Evolutionary conservation across 2,329 filamentous ascomycete genomes (phyloP), one percentile per base, ranked within the genome.

Genomic region (Atkinsonella hypoxylon): DNA sequence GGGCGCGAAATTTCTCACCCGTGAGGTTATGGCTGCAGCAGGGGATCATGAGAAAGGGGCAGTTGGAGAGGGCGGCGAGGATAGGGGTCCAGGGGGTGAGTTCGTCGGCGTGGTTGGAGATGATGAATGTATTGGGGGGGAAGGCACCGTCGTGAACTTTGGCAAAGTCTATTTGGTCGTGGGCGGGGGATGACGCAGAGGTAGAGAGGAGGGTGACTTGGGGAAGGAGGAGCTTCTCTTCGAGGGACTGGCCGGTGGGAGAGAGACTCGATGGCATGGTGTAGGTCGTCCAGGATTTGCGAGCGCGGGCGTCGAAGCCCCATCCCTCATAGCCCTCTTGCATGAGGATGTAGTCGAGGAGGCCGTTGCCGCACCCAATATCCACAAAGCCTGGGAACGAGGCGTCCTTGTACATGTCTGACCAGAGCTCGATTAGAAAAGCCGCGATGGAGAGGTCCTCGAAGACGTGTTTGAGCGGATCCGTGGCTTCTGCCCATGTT

Each of bases 71-170:
- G 7, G 81, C 79, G 1, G 88, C 90, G 40, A 98, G 78, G 17
- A 97, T 77, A 0, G 93, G 93, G 0, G 93, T 97, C 93, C 93
- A 98, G 0, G 88, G 81, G 0, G 93, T 98, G 13, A 98, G 77
- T 68, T 98, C 90, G 63, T 98, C 93, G 11, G 91, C 91, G 65
- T 98, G 93, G 62, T 98, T 98, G 46, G 89, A 95, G 55, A 98
- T 85, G 59, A 98, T 89, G 66, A 98, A 98, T 0, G 89, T 94
- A 30, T 81, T 81, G 15, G 67, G 64, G 0, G 80, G 74, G 61
- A 97, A 95, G 10, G 74, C 61, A 36, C 91, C 93, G 54, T 73
- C 65, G 59, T 81, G 75, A 15, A 73, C 62, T 5, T 52, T 53
- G 4, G 57, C 50, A 3, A 53, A n/a, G 20, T 43, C 40, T 3